Evolutionary conservation across 2,329 filamentous ascomycete genomes (phyloP), one percentile per base, ranked within the genome.

Genomic region (Alternaria alternata): DNA sequence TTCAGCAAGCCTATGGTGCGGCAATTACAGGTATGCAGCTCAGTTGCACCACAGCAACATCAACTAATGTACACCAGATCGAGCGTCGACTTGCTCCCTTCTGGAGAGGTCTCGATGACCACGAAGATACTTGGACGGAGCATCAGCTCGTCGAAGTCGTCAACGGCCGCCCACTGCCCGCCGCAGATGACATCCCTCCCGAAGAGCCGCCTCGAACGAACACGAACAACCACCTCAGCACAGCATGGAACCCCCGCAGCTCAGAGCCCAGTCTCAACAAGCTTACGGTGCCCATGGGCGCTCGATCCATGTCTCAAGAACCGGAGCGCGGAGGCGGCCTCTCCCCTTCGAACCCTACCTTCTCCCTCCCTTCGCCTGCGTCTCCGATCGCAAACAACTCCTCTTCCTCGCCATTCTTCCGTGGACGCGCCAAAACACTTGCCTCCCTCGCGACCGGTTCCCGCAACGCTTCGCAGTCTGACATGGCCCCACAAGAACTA

Each of bases 61-160:
- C 22, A 28, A 49, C 62, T 70, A 54, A 71, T 61, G 64, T 20
- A 34, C 39, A 39, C n/a, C 73, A 98, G 94, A 93, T 99, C 76
- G 95, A 99, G 80, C 87, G 95, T 68, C 89, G 91, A 63, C 81
- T 99, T 63, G 95, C 95, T 42, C 95, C 95, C 0, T 99, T 99
- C 78, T 99, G 94, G 93, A 90, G 91, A 74, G 95, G 95, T 5
- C 83, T 99, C 4, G 90, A 97, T 65, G 94, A 98, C 77, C 93
- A 95, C 78, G 90, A 89, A 16, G 87, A 92, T 22, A 91, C 88
- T 53, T 99, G 95, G 95, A 91, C 93, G 12, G 95, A 99, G 74
- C 89, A 95, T 78, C 95, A 99, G 79, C 87, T 99, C n/a, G 88
- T 97, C 70, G 93, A 94, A 58, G 93, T 92, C 24, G 95, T 91